Evolutionary conservation across 768 basidiomycete species (phyloP).

Genomic region (Pleurotus eryngii): DNA sequence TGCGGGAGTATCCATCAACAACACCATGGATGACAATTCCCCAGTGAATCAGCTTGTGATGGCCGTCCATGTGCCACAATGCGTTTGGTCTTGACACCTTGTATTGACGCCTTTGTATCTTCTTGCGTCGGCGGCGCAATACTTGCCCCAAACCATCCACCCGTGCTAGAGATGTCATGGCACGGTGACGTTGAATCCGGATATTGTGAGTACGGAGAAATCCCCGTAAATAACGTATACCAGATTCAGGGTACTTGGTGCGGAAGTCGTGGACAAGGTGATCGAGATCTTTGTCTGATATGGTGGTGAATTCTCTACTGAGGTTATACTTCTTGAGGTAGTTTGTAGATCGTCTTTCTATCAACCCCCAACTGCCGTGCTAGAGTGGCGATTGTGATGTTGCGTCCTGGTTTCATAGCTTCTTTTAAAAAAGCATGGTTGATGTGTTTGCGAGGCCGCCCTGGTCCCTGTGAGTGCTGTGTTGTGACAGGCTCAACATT

Average conservation of each 20-base stretch:
- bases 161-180: constrained; percentile 15
- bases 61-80: constrained; percentile 30
- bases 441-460: constrained; percentile 3
- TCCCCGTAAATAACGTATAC: constrained; percentile 25
- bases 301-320: background rate
- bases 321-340: constrained; percentile 5
- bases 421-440: constrained; percentile 1
- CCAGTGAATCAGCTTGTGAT: constrained; percentile 29
- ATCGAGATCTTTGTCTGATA: constrained; percentile 5
- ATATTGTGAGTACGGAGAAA: constrained; percentile 22
- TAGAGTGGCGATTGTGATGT: background rate
- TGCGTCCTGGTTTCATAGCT: background rate
- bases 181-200: constrained; percentile 19
- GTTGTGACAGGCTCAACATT: background rate
- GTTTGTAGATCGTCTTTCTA: background rate
- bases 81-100: constrained; percentile 17
- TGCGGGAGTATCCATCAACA: constrained; percentile 16
- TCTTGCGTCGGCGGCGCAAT: constrained; percentile 10
- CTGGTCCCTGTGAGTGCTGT: background rate
- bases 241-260: constrained; percentile 15
- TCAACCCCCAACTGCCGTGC: constrained; percentile 6
- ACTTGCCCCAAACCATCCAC: constrained; percentile 24
- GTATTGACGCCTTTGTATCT: constrained; percentile 16
- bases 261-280: background rate
- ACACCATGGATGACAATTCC: constrained; percentile 22